Evolutionary conservation across 1,284 basidiomycete species (phyloP).

Genomic region (Cutaneotrichosporon sp.): DNA sequence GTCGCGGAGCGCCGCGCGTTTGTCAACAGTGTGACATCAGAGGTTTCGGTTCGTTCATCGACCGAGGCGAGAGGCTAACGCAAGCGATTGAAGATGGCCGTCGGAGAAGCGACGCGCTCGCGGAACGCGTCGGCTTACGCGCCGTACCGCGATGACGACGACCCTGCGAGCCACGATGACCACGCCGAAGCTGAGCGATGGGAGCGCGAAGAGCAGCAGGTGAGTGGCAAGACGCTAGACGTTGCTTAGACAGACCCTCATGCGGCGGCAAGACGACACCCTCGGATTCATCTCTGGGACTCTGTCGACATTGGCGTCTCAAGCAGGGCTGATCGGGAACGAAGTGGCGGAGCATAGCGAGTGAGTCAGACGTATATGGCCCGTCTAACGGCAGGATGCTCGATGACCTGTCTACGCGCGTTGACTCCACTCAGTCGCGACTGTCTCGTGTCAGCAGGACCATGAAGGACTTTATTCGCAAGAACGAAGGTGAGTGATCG

Average conservation of each 20-base stretch:
- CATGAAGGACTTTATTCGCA: slow-evolving; percentile 75
- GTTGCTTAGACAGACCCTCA: slow-evolving; percentile 64
- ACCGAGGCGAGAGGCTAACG: not conserved
- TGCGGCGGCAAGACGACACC: slow-evolving; percentile 80
- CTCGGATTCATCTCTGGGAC: slow-evolving; percentile 83
- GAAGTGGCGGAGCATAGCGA: slow-evolving; percentile 86
- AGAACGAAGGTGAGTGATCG: slow-evolving; percentile 68
- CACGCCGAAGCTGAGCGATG: slow-evolving; percentile 63
- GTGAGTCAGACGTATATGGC: slow-evolving; percentile 57
- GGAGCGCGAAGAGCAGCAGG: slow-evolving; percentile 81
- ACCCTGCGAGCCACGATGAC: slow-evolving; percentile 59
- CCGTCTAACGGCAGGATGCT: slow-evolving; percentile 64
- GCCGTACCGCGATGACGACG: slow-evolving; percentile 10
- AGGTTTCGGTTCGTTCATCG: slow-evolving; percentile 70
- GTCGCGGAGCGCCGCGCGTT: slow-evolving; percentile 71
- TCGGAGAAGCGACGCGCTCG: not conserved
- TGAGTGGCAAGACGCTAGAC: slow-evolving; percentile 33
- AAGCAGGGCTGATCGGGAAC: slow-evolving; percentile 85
- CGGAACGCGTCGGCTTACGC: not conserved
- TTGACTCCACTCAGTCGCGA: slow-evolving; percentile 72
- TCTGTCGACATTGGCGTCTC: slow-evolving; percentile 73
- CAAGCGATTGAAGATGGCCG: slow-evolving; percentile 6
- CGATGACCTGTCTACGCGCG: slow-evolving; percentile 71
- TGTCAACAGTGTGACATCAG: slow-evolving; percentile 67
- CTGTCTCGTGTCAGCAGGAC: slow-evolving; percentile 68